Evolutionary conservation across 1,139 yeast species (phyloP).

Genomic region (Zygosaccharomyces sapae): DNA sequence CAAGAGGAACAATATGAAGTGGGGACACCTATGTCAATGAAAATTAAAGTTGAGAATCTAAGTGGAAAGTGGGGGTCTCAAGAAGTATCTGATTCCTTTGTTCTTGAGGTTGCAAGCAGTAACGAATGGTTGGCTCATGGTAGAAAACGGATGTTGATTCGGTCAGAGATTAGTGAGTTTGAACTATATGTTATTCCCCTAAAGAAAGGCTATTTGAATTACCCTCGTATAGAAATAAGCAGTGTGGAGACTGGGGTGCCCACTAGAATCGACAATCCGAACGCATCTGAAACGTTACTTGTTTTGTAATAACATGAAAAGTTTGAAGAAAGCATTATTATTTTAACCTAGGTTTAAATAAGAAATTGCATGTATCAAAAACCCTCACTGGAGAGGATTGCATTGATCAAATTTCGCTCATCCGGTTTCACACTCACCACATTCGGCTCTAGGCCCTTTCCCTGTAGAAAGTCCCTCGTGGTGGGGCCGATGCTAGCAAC

Average conservation of each 20-base stretch:
- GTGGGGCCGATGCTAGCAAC: conserved; percentile 94
- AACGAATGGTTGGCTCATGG: conserved; percentile 37
- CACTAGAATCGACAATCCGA: conserved; percentile 61
- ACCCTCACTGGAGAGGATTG: conserved; percentile 25
- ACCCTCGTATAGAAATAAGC: conserved; percentile 60
- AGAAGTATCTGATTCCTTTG: conserved; percentile 9
- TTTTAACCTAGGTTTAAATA: conserved; percentile 43
- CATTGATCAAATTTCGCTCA: conserved; percentile 51
- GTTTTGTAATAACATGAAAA: conserved; percentile 37
- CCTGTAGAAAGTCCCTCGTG: conserved; percentile 59
- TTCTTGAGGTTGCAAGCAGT: conserved; percentile 26
- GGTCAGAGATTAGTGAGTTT: conserved; percentile 25
- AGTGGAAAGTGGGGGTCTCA: conserved; percentile 22
- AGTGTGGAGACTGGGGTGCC: conserved; percentile 36
- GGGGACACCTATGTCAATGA: conserved; percentile 25
- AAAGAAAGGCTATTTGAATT: conserved; percentile 63
- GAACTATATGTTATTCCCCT: conserved; percentile 63
- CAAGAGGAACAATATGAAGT: conserved; percentile 10
- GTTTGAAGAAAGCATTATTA: conserved; percentile 41
- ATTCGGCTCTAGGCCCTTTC: conserved; percentile 52
- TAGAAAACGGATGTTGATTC: conserved; percentile 25
- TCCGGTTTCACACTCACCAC: conserved; percentile 72
- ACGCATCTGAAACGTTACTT: conserved; percentile 62
- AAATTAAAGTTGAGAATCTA: conserved; percentile 20
- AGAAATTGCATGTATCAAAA: not conserved